Base-by-base conservation (phyloP, 139 green algal species). In the Tetradesmus lagerheimii region DNA sequence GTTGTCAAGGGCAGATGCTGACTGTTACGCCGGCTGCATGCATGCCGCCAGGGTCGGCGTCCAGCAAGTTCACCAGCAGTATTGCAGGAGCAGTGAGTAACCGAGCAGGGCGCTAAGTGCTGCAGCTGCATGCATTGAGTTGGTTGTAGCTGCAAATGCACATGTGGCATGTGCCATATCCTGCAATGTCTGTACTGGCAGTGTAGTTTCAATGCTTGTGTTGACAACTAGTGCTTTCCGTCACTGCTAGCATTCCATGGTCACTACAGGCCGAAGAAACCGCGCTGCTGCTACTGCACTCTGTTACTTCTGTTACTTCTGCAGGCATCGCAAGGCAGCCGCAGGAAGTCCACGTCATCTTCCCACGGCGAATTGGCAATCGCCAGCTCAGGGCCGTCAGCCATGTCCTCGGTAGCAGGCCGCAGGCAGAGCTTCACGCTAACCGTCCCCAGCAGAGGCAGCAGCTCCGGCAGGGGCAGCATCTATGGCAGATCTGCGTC, bases 1-100 rank as follows among this genome's bases (percentile, higher is more conserved):
- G 15, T n/a, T n/a, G n/a, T n/a, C n/a, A n/a, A n/a, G n/a, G n/a
- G n/a, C 77, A 84, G 43, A 47, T 84, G 27, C 79, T 84, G 41
- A 84, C 39, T 5, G 50, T 84, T 29, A 45, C 39, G 14, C 79
- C 41, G n/a, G 79, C 79, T 39, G 39, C 79, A 20, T 84, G 67
- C 15, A 18, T n/a, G 27, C 79, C 79, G 16, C 39, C 25, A 15
- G 35, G 77, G 2, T 71, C 57, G 4, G 57, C 12, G 4, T 71
- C 57, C 6, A 16, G 31, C 57, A 71, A 23, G 57, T 31, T 4
- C 16, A 31, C 23, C 57, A 31, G 57, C 57, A 71, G 57, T 23
- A 71, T 1, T 31, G 57, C 57, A 8, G 57, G 23, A 8, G 57
- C 20, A 23, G 57, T 71, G 57, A 71, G 57, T 31, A 6, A 31